Conservation (phyloP, 768 basidiomycete genomes). For the Lactarius trivialis region DNA sequence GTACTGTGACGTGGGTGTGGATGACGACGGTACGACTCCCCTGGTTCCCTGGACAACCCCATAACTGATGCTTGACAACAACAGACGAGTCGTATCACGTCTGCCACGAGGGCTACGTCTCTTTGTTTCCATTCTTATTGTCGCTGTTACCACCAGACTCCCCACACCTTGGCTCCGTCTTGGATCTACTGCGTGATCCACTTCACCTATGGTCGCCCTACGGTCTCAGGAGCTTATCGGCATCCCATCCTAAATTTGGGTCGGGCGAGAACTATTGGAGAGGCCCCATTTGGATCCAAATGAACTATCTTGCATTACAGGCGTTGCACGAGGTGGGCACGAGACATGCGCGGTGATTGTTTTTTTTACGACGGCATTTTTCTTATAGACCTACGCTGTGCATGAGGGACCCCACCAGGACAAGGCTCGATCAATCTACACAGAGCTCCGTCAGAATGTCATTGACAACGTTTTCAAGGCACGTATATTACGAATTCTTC, state of each 20-base stretch:
- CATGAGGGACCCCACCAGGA: slow-evolving; percentile 76
- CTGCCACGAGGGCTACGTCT: slow-evolving; percentile 90
- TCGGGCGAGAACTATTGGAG: slow-evolving; percentile 96
- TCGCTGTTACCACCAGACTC: slow-evolving; percentile 72
- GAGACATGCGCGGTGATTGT: not conserved
- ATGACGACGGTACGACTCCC: slow-evolving; percentile 61
- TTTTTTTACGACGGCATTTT: not conserved
- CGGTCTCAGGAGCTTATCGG: slow-evolving; percentile 83
- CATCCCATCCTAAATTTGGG: slow-evolving; percentile 86
- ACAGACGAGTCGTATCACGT: slow-evolving; percentile 87
- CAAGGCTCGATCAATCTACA: slow-evolving; percentile 72
- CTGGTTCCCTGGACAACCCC: slow-evolving; percentile 6
- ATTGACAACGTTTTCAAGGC: slow-evolving; percentile 77
- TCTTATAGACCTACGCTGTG: slow-evolving; percentile 63
- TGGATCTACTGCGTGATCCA: slow-evolving; percentile 75
- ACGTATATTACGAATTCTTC: slow-evolving; percentile 16
- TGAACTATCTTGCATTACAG: slow-evolving; percentile 87
- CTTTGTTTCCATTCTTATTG: slow-evolving; percentile 88
- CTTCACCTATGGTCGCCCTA: slow-evolving; percentile 87
- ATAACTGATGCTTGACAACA: not conserved
- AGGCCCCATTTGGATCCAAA: slow-evolving; percentile 94
- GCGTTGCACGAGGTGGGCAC: slow-evolving; percentile 64
- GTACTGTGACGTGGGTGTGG: slow-evolving; percentile 88
- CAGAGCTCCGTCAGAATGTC: slow-evolving; percentile 71
- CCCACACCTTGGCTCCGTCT: slow-evolving; percentile 70